Evolutionary conservation across 345 rosid species (phyloP).

Genomic region (Jatropha curcas): DNA sequence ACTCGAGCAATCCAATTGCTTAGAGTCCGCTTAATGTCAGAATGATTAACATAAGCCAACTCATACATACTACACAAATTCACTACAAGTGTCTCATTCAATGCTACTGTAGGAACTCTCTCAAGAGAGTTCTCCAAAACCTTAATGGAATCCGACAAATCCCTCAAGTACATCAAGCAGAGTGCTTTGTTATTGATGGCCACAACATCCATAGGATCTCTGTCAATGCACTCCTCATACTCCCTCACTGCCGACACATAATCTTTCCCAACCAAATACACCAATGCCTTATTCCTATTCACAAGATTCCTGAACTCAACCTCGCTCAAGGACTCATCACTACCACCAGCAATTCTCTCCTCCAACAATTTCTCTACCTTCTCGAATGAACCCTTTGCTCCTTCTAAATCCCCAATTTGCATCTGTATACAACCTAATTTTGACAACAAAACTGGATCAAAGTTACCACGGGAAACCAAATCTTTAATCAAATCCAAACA

Average conservation of each 20-base stretch:
- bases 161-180: slow-evolving; percentile 93
- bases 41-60: slow-evolving; percentile 88
- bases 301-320: slow-evolving; percentile 70
- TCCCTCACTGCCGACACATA: slow-evolving; percentile 87
- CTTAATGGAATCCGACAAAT: slow-evolving; percentile 81
- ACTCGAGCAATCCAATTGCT: slow-evolving; percentile 84
- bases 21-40: slow-evolving; percentile 76
- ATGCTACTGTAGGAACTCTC: slow-evolving; percentile 77
- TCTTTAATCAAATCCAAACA: slow-evolving; percentile 65
- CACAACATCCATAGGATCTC: slow-evolving; percentile 67
- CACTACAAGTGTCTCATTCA: slow-evolving; percentile 88
- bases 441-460: slow-evolving; percentile 65
- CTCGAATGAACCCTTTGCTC: slow-evolving; percentile 60
- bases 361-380: slow-evolving; percentile 52
- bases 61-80: slow-evolving; percentile 98
- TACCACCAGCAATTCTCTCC: slow-evolving; percentile 33
- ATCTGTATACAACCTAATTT: slow-evolving; percentile 83
- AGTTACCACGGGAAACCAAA: slow-evolving; percentile 37
- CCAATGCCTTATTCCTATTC: slow-evolving; percentile 78
- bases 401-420: slow-evolving; percentile 90
- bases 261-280: slow-evolving; percentile 85
- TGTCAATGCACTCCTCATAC: slow-evolving; percentile 86
- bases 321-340: slow-evolving; percentile 31
- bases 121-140: slow-evolving; percentile 83
- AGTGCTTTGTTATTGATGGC: slow-evolving; percentile 85